A percentile compares a stretch with the other conserved stretches of the same genome.
Evolutionary conservation across 768 basidiomycete species (phyloP).

Genomic region (Leccinum sublutescens): DNA sequence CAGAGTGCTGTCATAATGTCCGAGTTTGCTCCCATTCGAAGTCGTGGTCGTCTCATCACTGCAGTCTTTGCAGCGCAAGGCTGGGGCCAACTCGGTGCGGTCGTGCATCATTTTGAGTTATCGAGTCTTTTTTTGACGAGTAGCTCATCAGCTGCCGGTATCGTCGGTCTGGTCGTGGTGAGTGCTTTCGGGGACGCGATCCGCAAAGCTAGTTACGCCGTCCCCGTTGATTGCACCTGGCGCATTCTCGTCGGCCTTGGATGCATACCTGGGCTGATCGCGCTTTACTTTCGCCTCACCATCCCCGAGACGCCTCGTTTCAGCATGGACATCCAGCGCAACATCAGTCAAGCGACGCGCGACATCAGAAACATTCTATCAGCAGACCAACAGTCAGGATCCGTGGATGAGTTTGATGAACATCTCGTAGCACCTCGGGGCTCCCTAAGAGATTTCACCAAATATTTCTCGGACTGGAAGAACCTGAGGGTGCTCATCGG

Average conservation of each 20-base stretch:
- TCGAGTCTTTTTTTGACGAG: neutral
- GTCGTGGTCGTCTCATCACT: conserved; percentile 85
- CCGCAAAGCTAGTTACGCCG: conserved; percentile 39
- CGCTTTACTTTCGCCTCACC: conserved; percentile 86
- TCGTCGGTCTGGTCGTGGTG: conserved; percentile 63
- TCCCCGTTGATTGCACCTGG: conserved; percentile 77
- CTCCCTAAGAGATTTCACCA: conserved; percentile 59
- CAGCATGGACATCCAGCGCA: conserved; percentile 87
- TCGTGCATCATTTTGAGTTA: neutral
- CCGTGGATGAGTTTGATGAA: conserved; percentile 44
- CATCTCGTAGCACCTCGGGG: conserved; percentile 66
- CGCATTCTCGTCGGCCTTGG: conserved; percentile 86
- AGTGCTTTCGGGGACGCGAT: conserved; percentile 60
- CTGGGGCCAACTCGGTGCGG: conserved; percentile 81
- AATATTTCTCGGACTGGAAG: conserved; percentile 68
- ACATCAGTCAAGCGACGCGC: conserved; percentile 66
- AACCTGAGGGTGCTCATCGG: conserved; percentile 80
- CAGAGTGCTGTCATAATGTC: conserved; percentile 83
- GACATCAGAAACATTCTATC: conserved; percentile 69
- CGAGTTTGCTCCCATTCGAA: conserved; percentile 76
- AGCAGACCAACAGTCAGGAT: conserved; percentile 39
- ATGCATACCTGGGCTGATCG: conserved; percentile 72
- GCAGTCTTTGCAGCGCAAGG: conserved; percentile 84
- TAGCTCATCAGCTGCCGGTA: conserved; percentile 49
- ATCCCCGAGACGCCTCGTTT: conserved; percentile 90